phyloP scores from a whole-genome alignment of 805 yeast genomes.

The Kodamaea nitidulidarum region DNA sequence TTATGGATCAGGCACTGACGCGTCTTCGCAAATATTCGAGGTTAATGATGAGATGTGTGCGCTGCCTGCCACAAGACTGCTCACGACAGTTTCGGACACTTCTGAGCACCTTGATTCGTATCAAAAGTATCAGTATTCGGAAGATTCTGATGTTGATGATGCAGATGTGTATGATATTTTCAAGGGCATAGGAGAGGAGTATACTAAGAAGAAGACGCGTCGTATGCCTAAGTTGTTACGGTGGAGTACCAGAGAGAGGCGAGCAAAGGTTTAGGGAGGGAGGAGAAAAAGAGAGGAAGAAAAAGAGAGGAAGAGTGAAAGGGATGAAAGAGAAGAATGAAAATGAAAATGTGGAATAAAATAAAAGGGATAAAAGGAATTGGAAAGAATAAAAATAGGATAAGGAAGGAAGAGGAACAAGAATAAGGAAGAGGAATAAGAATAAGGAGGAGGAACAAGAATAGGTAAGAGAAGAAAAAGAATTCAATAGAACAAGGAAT shows the following conservation, averaged over 20 bases:
- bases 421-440: too few relatives aligned
- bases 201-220: not conserved
- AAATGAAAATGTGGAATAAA: too few relatives aligned
- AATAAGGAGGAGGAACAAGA: not conserved
- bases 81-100: slow-evolving; percentile 5
- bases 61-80: slow-evolving; percentile 6
- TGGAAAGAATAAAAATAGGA: too few relatives aligned
- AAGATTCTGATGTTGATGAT: slow-evolving; percentile 5
- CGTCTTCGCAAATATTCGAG: slow-evolving; percentile 7
- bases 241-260: not conserved
- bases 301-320: not conserved
- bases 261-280: not conserved
- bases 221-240: not conserved
- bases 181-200: slow-evolving; percentile 3
- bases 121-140: slow-evolving; percentile 2
- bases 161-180: slow-evolving; percentile 8
- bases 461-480: not conserved
- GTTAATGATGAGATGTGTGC: slow-evolving; percentile 9
- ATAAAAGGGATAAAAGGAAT: too few relatives aligned
- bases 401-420: too few relatives aligned
- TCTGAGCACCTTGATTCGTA: not conserved
- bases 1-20: slow-evolving; percentile 5
- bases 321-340: too few relatives aligned
- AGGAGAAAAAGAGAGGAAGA: not conserved
- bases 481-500: not conserved